Conservation (phyloP, 176 grass and related monocot species). For the Thinopyrum elongatum region DNA sequence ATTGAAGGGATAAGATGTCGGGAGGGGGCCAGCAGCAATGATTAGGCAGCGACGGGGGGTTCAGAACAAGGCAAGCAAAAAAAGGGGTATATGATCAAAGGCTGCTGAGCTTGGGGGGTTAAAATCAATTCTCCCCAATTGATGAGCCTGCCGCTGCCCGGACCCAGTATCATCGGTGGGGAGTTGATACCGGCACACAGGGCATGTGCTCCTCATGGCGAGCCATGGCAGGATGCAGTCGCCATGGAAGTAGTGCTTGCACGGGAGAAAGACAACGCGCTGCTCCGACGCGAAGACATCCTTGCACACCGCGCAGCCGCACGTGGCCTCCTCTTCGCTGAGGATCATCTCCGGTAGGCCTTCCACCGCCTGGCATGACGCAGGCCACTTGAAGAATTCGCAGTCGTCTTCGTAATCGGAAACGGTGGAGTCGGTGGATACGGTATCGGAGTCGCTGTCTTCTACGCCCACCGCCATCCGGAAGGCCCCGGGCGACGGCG, state of each 20-base stretch:
- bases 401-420: neutral
- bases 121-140: too few species aligned
- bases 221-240: slow-evolving; percentile 66
- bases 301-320: slow-evolving; percentile 62
- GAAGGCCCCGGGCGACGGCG: neutral
- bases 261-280: slow-evolving; percentile 41
- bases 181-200: slow-evolving; percentile 61
- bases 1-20: too few species aligned
- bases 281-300: slow-evolving; percentile 31
- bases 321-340: slow-evolving; percentile 15
- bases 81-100: too few species aligned
- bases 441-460: neutral
- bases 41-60: too few species aligned
- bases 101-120: too few species aligned
- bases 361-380: slow-evolving; percentile 44
- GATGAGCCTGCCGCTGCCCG: slow-evolving; percentile 15
- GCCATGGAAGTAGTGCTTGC: slow-evolving; percentile 68
- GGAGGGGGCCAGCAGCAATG: too few species aligned
- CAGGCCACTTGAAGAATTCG: neutral
- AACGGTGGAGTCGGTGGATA: neutral
- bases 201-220: slow-evolving; percentile 64
- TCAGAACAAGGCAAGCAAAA: too few species aligned
- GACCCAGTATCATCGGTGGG: slow-evolving; percentile 43
- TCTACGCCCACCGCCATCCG: neutral
- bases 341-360: slow-evolving; percentile 31